Evolutionary conservation across 2,329 filamentous ascomycete genomes (phyloP), one percentile per base, ranked within the genome.

Genomic region (Sodiomyces alkalinus): DNA sequence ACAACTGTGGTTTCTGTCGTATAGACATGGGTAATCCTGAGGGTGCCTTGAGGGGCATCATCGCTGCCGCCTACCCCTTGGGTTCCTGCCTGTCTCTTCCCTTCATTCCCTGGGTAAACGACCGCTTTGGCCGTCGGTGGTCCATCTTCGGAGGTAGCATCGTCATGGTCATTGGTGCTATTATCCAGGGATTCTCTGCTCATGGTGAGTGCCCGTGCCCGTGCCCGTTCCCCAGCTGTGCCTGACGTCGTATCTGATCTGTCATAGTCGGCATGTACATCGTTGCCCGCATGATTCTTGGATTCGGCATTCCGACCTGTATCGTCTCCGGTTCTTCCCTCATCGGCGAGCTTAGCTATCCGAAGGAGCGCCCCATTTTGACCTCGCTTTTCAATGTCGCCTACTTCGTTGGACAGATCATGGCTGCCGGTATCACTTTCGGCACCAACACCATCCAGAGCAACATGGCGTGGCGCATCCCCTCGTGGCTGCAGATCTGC

Each of bases 371-470:
- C 30, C 55, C 68, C 0, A 55, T 69, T 22, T 36, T 74, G 31
- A 74, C 67, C 1, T 70, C 66, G 7, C 54, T 73, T 4, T 35
- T 74, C 55, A 74, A 74, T 40, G 61, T 53, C 46, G 63, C 62
- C 8, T 72, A 67, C 40, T 60, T 69, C 36, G 46, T 71, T 23
- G 66, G 66, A 4, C 35, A 37, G 10, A 62, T 69, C 28, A 29
- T 55, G 4, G 57, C 64, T 3, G 59, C 63, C 0, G 60, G 48
- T 6, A 66, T 68, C 26, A 55, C 58, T n/a, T 60, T 64, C 31
- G 56, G 58, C 15, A 68, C 64, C 5, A 52, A 52, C 39, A 45
- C 34, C 26, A 57, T 59, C 16, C 5, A 33, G 1, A 47, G 28
- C 27, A 42, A 58, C 29, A 56, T 51, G 47, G 48, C 47, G 3